phyloP scores from a whole-genome alignment of 805 yeast species.

The Maudiozyma turicensis region DNA sequence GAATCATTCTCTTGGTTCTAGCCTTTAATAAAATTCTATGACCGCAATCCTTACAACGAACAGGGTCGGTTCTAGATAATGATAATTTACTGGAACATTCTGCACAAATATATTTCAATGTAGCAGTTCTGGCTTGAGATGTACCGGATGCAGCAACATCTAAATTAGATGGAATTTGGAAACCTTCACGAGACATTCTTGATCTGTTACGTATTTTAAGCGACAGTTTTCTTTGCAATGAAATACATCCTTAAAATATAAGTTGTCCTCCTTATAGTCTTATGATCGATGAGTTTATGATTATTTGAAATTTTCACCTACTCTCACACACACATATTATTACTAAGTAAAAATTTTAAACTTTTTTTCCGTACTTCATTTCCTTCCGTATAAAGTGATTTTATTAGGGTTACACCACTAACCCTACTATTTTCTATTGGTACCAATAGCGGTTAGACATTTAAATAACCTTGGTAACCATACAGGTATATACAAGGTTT shows the following conservation, averaged over 20 bases:
- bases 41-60: conserved; percentile 97
- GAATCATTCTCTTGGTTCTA: conserved; percentile 94
- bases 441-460: too few species aligned
- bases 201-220: background rate
- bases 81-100: conserved; percentile 89
- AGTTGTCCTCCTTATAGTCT: too few species aligned
- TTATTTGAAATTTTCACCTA: too few species aligned
- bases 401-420: too few species aligned
- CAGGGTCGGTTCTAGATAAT: conserved; percentile 87
- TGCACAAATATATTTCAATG: conserved; percentile 91
- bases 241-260: background rate
- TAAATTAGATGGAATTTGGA: conserved; percentile 68
- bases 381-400: too few species aligned
- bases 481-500: too few species aligned
- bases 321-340: too few species aligned
- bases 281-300: too few species aligned
- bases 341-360: too few species aligned
- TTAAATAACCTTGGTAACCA: too few species aligned
- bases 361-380: too few species aligned
- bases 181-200: conserved; percentile 66
- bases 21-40: conserved; percentile 96
- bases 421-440: too few species aligned
- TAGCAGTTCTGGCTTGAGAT: conserved; percentile 57
- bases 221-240: background rate
- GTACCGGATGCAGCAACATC: conserved; percentile 85